Evolutionary conservation across 305 asterid genomes (phyloP).

Genomic region (Fraxinus latifolia): DNA sequence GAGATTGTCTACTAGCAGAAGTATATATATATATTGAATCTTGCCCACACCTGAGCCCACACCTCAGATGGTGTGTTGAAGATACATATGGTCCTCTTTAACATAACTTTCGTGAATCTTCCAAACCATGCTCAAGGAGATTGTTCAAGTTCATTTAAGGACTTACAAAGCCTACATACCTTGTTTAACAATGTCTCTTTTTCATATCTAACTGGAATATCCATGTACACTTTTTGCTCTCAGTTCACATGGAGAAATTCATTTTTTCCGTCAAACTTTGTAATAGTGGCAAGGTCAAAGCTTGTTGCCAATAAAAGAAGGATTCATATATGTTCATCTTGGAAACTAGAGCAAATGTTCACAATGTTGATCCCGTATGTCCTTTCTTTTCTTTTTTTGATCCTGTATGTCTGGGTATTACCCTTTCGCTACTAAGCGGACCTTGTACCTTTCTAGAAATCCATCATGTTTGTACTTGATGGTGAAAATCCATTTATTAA

Average conservation of each 20-base stretch:
- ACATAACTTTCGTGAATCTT: not conserved
- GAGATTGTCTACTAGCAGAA: not conserved
- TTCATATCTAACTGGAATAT: not conserved
- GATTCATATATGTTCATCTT: not conserved
- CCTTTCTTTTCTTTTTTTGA: not conserved
- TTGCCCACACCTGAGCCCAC: not conserved
- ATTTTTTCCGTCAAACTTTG: not conserved
- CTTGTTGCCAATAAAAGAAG: not conserved
- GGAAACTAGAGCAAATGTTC: not conserved
- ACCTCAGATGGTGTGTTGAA: not conserved
- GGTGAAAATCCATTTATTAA: not conserved
- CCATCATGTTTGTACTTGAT: not conserved
- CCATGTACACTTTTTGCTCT: not conserved
- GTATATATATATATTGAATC: not conserved
- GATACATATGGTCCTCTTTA: not conserved
- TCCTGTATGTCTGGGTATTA: not conserved
- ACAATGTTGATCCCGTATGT: not conserved
- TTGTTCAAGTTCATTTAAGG: not conserved
- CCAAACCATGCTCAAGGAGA: not conserved
- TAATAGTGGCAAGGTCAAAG: not conserved
- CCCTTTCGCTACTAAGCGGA: not conserved
- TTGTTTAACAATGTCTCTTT: not conserved
- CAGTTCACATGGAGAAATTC: not conserved
- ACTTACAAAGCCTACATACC: not conserved
- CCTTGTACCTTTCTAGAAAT: not conserved